Conservation (phyloP, 257 asterid species). For the Nicotiana noctiflora region DNA sequence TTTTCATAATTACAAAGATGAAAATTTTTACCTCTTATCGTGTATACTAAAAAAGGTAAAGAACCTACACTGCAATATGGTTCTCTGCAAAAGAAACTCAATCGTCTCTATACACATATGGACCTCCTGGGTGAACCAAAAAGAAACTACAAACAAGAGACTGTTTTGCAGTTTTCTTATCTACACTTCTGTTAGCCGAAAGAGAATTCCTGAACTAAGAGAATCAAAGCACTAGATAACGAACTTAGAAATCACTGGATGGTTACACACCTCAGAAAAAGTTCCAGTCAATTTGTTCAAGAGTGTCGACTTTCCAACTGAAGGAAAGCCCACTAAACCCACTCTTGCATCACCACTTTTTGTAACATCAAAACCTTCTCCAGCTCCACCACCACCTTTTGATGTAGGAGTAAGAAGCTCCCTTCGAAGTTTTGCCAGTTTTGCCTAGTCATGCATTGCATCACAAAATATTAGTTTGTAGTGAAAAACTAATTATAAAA, state of each 20-base stretch:
- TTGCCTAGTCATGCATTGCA: constrained; percentile 48
- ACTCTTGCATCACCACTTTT: constrained; percentile 99
- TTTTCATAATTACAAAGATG: neutral
- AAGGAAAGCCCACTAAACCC: constrained; percentile 95
- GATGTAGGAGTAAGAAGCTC: constrained; percentile 85
- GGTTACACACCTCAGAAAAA: constrained; percentile 72
- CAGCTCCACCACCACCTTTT: constrained; percentile 98
- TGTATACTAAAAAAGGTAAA: too few species aligned
- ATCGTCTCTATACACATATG: too few species aligned
- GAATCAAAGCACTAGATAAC: neutral
- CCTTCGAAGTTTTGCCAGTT: constrained; percentile 94
- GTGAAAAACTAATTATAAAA: constrained; percentile 4
- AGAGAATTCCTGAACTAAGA: neutral
- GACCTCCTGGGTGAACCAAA: too few species aligned
- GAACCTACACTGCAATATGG: too few species aligned
- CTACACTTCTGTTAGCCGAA: neutral
- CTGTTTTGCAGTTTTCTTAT: too few species aligned
- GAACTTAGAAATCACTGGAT: too few species aligned
- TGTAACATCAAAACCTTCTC: constrained; percentile 98
- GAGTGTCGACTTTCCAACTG: constrained; percentile 96
- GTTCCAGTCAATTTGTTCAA: constrained; percentile 93
- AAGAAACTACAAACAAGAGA: too few species aligned
- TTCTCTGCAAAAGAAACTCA: too few species aligned
- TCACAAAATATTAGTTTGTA: neutral
- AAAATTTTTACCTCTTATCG: neutral